Base-by-base conservation (phyloP, 768 basidiomycete genomes). In the Termitomyces sp. region DNA sequence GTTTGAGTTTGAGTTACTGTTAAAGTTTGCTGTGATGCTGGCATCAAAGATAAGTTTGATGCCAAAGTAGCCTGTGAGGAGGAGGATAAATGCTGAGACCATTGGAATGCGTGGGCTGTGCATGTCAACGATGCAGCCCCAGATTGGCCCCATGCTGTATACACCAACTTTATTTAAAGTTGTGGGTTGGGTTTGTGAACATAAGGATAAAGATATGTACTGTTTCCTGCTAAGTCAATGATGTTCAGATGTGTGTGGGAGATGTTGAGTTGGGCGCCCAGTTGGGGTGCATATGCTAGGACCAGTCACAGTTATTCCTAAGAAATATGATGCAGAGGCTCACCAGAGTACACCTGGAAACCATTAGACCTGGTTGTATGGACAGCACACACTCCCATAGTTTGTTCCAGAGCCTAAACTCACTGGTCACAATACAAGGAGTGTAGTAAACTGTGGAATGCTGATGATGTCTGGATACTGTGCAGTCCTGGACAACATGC, bases 211-310 rank as follows among this genome's bases (percentile, higher is more conserved):
- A 15, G n/a, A 16, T 28, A 20, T 86, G 61, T 67, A 92, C 90
- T 70, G 66, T 89, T 92, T n/a, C 86, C 90, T 1, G 87, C 89
- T n/a, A 90, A 76, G 16, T 85, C 93, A 18, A 96, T 83, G 39
- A 94, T 71, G 66, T 96, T 96, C 39, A 93, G 78, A 60, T 90
- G 85, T 0, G 94, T 96, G 58, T 95, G 90, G 4, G 84, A 82
- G 55, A 96, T 83, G 50, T 81, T 77, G 18, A 96, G 81, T 44
- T 85, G 83, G n/a, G 86, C 75, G 1, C 90, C 91, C 5, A 96
- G 82, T 70, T 96, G 94, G 0, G 94, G 94, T 1, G 90, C 86
- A 70, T 95, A 97, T 20, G 92, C 94, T 88, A 57, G 28, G 46
- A 53, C 16, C 45, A 13, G n/a, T 61, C 28, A 51, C 11, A n/a